A percentile compares a stretch with the other conserved stretches of the same genome.
phyloP scores from a whole-genome alignment of 176 grass and related monocot genomes.

The Elymus sibiricus region DNA sequence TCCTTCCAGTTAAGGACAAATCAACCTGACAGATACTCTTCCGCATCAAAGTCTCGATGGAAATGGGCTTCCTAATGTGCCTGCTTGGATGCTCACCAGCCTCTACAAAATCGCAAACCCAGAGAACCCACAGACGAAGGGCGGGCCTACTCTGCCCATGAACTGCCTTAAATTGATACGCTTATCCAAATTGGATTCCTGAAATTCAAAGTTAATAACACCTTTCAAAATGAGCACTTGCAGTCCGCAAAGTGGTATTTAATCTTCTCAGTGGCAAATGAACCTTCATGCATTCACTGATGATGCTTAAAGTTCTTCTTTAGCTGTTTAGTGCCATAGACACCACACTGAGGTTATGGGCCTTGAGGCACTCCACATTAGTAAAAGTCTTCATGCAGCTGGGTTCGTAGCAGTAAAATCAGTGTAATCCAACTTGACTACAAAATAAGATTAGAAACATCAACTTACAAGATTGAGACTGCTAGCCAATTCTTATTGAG shows the following conservation, averaged over 20 bases:
- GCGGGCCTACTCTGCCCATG: neutral
- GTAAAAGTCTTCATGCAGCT: neutral
- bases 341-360: slow-evolving; percentile 20
- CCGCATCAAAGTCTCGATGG: slow-evolving; percentile 29
- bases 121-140: too few relatives aligned
- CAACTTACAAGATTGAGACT: too few relatives aligned
- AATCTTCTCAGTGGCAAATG: too few relatives aligned
- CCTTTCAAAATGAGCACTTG: too few relatives aligned
- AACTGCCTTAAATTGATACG: neutral
- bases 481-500: slow-evolving; percentile 1
- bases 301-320: too few relatives aligned
- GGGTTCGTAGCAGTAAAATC: slow-evolving; percentile 4
- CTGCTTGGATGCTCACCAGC: neutral
- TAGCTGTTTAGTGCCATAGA: too few relatives aligned
- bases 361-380: too few relatives aligned
- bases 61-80: slow-evolving; percentile 14
- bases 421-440: too few relatives aligned
- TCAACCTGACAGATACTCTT: slow-evolving; percentile 43
- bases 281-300: too few relatives aligned
- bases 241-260: too few relatives aligned
- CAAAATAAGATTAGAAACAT: neutral
- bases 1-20: neutral
- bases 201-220: too few relatives aligned
- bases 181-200: too few relatives aligned
- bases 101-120: neutral